Percentiles rank a stretch among this genome's conserved stretches.
These are phyloP conservation scores for Agroathelia rolfsii DNA, from an alignment of 1,284 basidiomycete genomes.

Conservation along the genomic window DNA sequence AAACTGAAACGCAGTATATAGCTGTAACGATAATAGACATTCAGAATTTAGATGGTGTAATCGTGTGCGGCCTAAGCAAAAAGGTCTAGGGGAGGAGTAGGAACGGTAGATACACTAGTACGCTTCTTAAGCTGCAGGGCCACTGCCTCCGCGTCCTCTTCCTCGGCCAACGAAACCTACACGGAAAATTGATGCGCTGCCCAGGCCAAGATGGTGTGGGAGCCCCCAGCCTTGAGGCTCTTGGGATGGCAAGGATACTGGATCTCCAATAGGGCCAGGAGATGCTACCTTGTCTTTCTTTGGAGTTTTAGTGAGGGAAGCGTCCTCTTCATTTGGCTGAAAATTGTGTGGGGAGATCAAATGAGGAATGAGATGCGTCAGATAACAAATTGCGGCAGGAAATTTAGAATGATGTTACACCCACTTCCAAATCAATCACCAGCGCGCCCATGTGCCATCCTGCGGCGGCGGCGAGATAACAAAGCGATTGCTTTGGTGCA, in stretches of 20 bases:
- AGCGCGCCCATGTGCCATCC: constrained; percentile 88
- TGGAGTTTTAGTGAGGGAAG: too few relatives aligned
- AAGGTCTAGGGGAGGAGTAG: too few relatives aligned
- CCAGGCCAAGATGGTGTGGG: neutral
- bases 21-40: too few relatives aligned
- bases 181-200: constrained; percentile 13
- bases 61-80: too few relatives aligned
- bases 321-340: constrained; percentile 12
- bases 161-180: constrained; percentile 24
- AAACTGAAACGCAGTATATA: too few relatives aligned
- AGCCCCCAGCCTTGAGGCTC: constrained; percentile 8
- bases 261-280: constrained; percentile 17
- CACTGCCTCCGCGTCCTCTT: constrained; percentile 8
- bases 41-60: too few relatives aligned
- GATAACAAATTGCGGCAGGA: neutral
- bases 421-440: constrained; percentile 68
- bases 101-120: too few relatives aligned
- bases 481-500: constrained; percentile 63
- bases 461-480: constrained; percentile 66
- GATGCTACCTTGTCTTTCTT: constrained; percentile 11
- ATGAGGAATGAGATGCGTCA: constrained; percentile 7
- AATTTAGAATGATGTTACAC: constrained; percentile 7
- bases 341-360: constrained; percentile 3
- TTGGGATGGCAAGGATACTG: constrained; percentile 3
- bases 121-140: too few relatives aligned